These are phyloP conservation scores for Lepraria neglecta DNA, from an alignment of 495 filamentous ascomycete genomes.

Conservation along the genomic window DNA sequence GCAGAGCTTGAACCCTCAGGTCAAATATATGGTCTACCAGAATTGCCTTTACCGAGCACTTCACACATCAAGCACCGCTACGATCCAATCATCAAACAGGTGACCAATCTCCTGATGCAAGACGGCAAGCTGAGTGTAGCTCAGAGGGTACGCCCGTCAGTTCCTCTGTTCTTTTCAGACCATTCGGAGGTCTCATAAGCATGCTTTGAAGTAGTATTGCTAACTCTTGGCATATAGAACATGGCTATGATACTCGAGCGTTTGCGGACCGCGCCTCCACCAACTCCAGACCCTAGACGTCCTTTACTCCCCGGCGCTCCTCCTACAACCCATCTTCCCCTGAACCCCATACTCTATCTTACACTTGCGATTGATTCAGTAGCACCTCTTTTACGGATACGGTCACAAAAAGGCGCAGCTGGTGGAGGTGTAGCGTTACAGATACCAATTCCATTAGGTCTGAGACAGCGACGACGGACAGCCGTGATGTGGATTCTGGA, in stretches of 20 bases:
- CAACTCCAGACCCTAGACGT: constrained; percentile 56
- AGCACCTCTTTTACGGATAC: constrained; percentile 78
- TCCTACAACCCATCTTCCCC: constrained; percentile 63
- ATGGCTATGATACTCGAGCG: constrained; percentile 78
- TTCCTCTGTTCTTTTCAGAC: constrained; percentile 20
- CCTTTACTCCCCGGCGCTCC: constrained; percentile 70
- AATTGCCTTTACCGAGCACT: constrained; percentile 47
- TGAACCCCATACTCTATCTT: constrained; percentile 72
- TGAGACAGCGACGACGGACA: constrained; percentile 65
- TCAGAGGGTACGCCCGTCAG: constrained; percentile 59
- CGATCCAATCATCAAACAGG: constrained; percentile 71
- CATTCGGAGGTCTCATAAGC: not conserved
- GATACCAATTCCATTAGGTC: constrained; percentile 67
- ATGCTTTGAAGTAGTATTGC: not conserved
- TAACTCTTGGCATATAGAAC: constrained; percentile 49
- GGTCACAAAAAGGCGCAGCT: constrained; percentile 64
- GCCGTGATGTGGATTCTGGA: constrained; percentile 87
- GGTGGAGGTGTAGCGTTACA: constrained; percentile 82
- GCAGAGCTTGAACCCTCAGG: constrained; percentile 41
- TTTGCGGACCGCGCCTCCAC: constrained; percentile 77
- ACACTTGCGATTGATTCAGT: constrained; percentile 90
- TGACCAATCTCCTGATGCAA: constrained; percentile 84
- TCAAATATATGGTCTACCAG: constrained; percentile 68
- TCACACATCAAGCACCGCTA: constrained; percentile 67
- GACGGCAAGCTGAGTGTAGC: constrained; percentile 79